Evolutionary conservation across 2,329 filamentous ascomycete species (phyloP), one percentile per base, ranked within the genome.

Genomic region (Fusarium temperatum): DNA sequence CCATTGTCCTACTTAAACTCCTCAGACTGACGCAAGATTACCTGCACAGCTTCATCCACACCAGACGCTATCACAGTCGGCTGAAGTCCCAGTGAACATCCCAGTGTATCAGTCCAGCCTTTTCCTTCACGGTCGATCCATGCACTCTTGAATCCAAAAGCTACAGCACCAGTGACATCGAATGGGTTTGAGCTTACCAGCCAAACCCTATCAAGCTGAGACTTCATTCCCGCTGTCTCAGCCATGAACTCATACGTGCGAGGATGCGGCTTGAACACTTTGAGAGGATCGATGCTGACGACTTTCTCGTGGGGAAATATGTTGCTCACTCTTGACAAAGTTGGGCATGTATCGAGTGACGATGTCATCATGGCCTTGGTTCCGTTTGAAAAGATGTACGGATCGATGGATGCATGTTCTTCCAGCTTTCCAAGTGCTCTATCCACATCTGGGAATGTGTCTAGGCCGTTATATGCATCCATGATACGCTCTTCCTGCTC

Each of bases 131-230:
- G 84, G 82, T 94, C 91, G 11, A 95, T 87, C 90, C 91, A 94
- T 18, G 87, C 89, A 30, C 90, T 88, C 75, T 87, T 86, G 82
- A 94, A 83, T 0, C 92, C 92, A 10, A 87, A 85, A 3, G 85
- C 85, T 68, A 85, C 86, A 2, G 92, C 90, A 0, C 93, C 93
- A 1, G 90, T 87, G 22, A 92, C 83, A 79, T 95, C 93, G 78
- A 95, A 95, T 6, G 93, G 90, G 78, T 95, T 95, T 4, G 89
- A 89, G 73, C 88, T 92, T 11, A 95, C 86, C 13, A 95, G 81
- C 91, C 92, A 94, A 20, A 94, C 85, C 32, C 87, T 83, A 3
- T 79, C 82, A 72, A 85, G 83, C 24, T 85, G 76, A 2, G 80
- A 82, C 44, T 82, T 74, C 75, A 87, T 87, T 7, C 87, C 87